phyloP scores from a whole-genome alignment of 2,329 filamentous ascomycete genomes.

The Graphilbum sp. region DNA sequence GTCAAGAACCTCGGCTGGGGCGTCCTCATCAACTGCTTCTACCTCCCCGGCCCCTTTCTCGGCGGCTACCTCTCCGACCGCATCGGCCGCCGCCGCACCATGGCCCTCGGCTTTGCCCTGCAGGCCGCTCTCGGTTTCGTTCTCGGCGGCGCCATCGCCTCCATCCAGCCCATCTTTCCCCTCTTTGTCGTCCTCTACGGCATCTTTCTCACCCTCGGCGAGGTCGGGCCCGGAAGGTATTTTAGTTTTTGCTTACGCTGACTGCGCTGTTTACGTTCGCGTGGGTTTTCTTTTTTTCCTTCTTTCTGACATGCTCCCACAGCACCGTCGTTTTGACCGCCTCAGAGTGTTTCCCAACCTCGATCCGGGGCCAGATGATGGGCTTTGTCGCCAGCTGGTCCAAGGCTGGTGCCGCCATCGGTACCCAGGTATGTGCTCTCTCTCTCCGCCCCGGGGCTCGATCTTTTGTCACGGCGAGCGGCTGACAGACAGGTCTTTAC shows the following conservation, averaged over 20 bases:
- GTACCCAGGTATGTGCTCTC: conserved; percentile 18
- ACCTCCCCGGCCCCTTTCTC: conserved; percentile 28
- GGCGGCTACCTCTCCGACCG: conserved; percentile 30
- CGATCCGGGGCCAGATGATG: conserved; percentile 30
- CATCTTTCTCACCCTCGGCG: conserved; percentile 29
- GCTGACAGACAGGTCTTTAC: conserved; percentile 29
- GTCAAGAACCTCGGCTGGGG: conserved; percentile 27
- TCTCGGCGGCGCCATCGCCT: conserved; percentile 27
- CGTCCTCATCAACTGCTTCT: conserved; percentile 32
- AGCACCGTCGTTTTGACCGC: conserved; percentile 19
- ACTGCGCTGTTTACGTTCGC: too few species aligned
- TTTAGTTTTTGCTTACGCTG: neutral
- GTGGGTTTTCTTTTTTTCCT: too few species aligned
- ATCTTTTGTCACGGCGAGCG: too few species aligned
- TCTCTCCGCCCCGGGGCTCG: too few species aligned
- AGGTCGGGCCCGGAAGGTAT: conserved; percentile 30
- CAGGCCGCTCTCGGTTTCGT: conserved; percentile 31
- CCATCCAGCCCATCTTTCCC: conserved; percentile 28
- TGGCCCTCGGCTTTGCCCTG: conserved; percentile 30
- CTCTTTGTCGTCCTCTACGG: conserved; percentile 35
- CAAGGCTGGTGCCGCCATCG: conserved; percentile 32
- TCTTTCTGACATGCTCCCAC: too few species aligned
- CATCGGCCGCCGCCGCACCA: conserved; percentile 31
- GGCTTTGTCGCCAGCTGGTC: conserved; percentile 29
- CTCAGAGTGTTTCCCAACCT: conserved; percentile 31